phyloP scores from a whole-genome alignment of 306 rosid species.

The Inga laurina region DNA sequence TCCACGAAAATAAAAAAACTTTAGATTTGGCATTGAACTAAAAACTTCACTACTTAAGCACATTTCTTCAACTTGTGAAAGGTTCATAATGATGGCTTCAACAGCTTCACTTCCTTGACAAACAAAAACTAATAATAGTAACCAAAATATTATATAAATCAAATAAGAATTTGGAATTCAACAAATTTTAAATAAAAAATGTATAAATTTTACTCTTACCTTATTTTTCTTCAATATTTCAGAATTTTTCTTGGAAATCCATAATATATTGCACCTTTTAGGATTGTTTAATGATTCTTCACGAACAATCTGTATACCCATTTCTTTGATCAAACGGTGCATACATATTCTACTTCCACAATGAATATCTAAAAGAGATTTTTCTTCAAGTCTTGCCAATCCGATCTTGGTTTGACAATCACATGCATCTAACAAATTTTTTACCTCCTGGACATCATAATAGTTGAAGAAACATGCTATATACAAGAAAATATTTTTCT shows the following conservation, averaged over 20 bases:
- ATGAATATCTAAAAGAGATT: not conserved
- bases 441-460: not conserved
- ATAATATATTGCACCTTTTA: not conserved
- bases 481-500: slow-evolving; percentile 19
- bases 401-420: not conserved
- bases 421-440: not conserved
- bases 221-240: no score
- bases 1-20: not conserved
- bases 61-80: not conserved
- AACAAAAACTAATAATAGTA: not conserved
- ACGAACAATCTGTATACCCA: not conserved
- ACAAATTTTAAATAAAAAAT: not conserved
- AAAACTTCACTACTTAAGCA: not conserved
- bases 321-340: not conserved
- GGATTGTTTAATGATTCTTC: not conserved
- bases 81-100: not conserved
- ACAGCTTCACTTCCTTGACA: not conserved
- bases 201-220: not conserved
- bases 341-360: not conserved
- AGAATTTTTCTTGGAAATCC: not conserved
- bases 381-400: not conserved
- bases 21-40: not conserved
- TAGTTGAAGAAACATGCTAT: slow-evolving; percentile 22
- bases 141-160: not conserved
- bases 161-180: not conserved